Evolutionary conservation across 192 early-diverging fungal species (phyloP), one percentile per base, ranked within the genome.

Genomic region (Podochytrium sp.): DNA sequence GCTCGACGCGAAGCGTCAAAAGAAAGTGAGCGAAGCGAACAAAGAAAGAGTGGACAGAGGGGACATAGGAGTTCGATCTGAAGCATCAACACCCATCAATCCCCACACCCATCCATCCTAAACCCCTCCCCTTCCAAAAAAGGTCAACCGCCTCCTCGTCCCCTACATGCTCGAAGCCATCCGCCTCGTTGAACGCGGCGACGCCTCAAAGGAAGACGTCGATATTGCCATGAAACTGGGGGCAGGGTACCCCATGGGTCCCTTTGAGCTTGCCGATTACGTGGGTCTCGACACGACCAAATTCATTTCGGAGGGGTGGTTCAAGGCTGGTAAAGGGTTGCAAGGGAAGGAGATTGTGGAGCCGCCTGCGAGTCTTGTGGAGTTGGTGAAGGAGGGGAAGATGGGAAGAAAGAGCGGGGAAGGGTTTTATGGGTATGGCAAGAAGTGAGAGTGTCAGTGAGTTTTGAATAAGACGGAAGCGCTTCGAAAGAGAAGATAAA

Each of bases 151-250:
- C 33, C 89, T 98, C 57, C 80, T 98, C 69, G 93, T 98, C 12
- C 96, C 96, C 1, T 98, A 97, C 79, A 91, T 96, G 90, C 90
- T 96, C 89, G 96, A 98, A 83, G 86, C 96, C n/a, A 80, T 96
- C 23, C 92, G 96, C 25, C 83, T 98, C 41, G 84, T 96, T 49
- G 95, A 97, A 80, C 91, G 95, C 74, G 93, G 89, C 29, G 96
- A 94, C 42, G 95, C 95, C 0, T 83, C 89, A 51, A 80, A 87
- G 49, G 77, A 90, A 66, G 96, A 98, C 77, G 91, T 98, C 33
- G 96, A 98, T 74, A 91, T 87, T 47, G 96, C 95, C 38, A 98
- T 98, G 96, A 96, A 96, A 84, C 89, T 97, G 66, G 96, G 96
- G 57, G 94, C 95, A 38, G 96, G 96, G 34, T 94, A 96, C 83